Evolutionary conservation across 768 basidiomycete species (phyloP), one percentile per base, ranked within the genome.

Genomic region (Lactifluus piperatus): DNA sequence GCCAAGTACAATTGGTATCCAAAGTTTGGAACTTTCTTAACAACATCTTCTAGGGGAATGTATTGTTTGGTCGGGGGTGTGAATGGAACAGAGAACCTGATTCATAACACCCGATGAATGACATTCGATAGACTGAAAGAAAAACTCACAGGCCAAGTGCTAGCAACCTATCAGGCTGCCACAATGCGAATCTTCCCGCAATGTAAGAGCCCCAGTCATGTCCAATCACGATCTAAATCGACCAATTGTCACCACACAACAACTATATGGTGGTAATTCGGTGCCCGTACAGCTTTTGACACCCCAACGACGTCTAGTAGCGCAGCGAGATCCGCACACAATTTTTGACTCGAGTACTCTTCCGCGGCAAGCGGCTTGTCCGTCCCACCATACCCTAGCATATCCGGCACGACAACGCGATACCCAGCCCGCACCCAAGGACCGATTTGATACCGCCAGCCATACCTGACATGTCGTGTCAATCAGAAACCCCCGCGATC

Each of bases 121-220:
- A 6, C 3, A 27, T 7, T 34, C 30, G 30, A 41, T 11, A 16
- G 58, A 54, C 22, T n/a, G 57, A 46, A 61, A 41, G 16, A 26
- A 48, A 45, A 39, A 46, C 61, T 46, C 71, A 86, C 89, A 83
- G 72, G 0, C 78, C 75, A 20, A 91, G 72, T 0, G 82, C 83
- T 5, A 76, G 64, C 36, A 87, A 62, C 34, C 86, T 76, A 14
- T 81, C 71, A 0, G 90, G 86, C 67, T 88, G 71, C 84, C 85
- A 90, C 24, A 88, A 73, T 11, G 85, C 83, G 65, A 92, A 84
- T 22, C 88, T 76, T 44, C 77, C 78, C 2, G 77, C 86, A 13
- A 75, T 79, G 60, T 74, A 80, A 3, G 85, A 73, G 5, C 90
- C 90, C 89, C 89, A 91, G 65, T 92, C 90, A 65, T 91, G 90